Evolutionary conservation across 176 grass and related monocot species (phyloP).

Genomic region (Carex parvula): DNA sequence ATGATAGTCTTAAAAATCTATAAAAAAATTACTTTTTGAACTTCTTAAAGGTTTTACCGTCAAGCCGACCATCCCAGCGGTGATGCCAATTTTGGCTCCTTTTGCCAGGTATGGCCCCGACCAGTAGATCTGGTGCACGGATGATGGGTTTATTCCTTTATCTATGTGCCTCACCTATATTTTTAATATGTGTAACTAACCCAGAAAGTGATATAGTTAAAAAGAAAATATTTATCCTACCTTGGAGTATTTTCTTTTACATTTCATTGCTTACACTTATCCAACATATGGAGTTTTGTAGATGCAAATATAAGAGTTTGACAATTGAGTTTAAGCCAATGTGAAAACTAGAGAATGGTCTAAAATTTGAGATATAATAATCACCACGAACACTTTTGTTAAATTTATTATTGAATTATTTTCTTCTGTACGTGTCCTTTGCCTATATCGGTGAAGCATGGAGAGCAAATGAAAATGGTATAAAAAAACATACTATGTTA

Average conservation of each 20-base stretch:
- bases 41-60: slow-evolving; percentile 45
- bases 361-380: no score
- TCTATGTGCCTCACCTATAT: slow-evolving; percentile 69
- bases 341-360: background rate
- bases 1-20: slow-evolving; percentile 12
- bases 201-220: background rate
- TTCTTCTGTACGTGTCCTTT: background rate
- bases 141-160: slow-evolving; percentile 75
- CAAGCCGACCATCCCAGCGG: slow-evolving; percentile 73
- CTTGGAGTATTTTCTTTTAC: background rate
- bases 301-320: background rate
- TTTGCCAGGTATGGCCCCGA: slow-evolving; percentile 41
- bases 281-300: background rate
- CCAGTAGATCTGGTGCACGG: slow-evolving; percentile 54
- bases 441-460: background rate
- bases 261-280: background rate
- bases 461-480: background rate
- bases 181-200: slow-evolving; percentile 16
- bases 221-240: background rate
- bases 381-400: background rate
- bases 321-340: background rate
- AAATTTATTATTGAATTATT: background rate
- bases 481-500: slow-evolving; percentile 55
- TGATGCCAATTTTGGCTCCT: slow-evolving; percentile 68
- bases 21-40: background rate